phyloP scores from a whole-genome alignment of 371 early-diverging fungal genomes.

The Circinella minor region DNA sequence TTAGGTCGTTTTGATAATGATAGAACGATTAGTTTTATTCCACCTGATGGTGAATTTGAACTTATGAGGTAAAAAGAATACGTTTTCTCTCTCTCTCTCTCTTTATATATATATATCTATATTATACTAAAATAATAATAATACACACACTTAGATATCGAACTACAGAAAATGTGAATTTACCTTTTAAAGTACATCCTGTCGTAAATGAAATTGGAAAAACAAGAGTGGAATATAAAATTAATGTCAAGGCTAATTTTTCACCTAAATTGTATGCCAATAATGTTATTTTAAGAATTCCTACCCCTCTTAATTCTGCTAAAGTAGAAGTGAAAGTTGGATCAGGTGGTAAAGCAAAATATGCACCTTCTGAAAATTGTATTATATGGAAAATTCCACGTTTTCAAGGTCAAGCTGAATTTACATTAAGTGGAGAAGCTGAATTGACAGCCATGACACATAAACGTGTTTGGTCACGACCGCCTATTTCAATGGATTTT shows the following conservation, averaged over 20 bases:
- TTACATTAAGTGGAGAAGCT: slow-evolving; percentile 73
- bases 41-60: slow-evolving; percentile 98
- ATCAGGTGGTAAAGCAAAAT: slow-evolving; percentile 84
- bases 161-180: slow-evolving; percentile 84
- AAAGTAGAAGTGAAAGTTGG: slow-evolving; percentile 71
- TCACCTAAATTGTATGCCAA: slow-evolving; percentile 79
- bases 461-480: slow-evolving; percentile 87
- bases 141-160: slow-evolving; percentile 85
- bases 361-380: slow-evolving; percentile 82
- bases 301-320: slow-evolving; percentile 85
- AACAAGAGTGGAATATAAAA: slow-evolving; percentile 80
- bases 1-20: slow-evolving; percentile 83
- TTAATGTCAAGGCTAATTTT: slow-evolving; percentile 79
- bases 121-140: no score
- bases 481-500: slow-evolving; percentile 91
- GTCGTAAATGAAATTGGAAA: slow-evolving; percentile 82
- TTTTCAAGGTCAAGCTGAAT: slow-evolving; percentile 86
- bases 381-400: slow-evolving; percentile 91
- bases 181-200: slow-evolving; percentile 87
- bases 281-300: slow-evolving; percentile 81
- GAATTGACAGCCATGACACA: slow-evolving; percentile 75
- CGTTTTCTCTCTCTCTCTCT: no score
- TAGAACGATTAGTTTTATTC: slow-evolving; percentile 93
- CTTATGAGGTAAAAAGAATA: slow-evolving; percentile 79
- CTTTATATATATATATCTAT: not conserved